phyloP scores from a whole-genome alignment of 2,329 filamentous ascomycete genomes.

The Dendrostoma leiphaemia region DNA sequence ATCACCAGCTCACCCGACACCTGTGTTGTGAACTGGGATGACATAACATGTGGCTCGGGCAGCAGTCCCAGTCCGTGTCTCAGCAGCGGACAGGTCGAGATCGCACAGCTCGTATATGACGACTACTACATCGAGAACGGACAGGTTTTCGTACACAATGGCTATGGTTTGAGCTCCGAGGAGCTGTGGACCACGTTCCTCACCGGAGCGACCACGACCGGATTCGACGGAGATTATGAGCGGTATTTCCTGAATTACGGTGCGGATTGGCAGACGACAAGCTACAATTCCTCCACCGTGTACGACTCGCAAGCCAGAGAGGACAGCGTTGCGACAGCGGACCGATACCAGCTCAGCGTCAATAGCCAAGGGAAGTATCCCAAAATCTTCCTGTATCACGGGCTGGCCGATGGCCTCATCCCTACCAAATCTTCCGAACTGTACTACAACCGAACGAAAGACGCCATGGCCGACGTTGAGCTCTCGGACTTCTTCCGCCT shows the following conservation, averaged over 20 bases:
- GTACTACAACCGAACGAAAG: constrained; percentile 31
- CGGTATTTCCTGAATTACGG: constrained; percentile 41
- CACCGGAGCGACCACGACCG: constrained; percentile 26
- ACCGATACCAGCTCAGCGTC: constrained; percentile 35
- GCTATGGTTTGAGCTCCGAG: constrained; percentile 48
- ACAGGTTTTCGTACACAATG: constrained; percentile 35
- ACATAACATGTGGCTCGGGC: constrained; percentile 12
- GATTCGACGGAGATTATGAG: constrained; percentile 33
- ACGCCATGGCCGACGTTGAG: constrained; percentile 24
- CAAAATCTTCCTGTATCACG: constrained; percentile 47
- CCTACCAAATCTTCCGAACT: constrained; percentile 33
- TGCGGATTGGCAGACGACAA: constrained; percentile 32
- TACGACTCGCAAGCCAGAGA: constrained; percentile 19
- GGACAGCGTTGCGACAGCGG: constrained; percentile 29
- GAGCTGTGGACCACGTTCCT: constrained; percentile 26
- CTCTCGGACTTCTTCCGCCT: constrained; percentile 43
- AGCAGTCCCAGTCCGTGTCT: constrained; percentile 28
- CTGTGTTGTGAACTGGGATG: constrained; percentile 39
- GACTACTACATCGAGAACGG: constrained; percentile 25
- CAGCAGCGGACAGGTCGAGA: constrained; percentile 31
- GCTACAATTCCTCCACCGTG: constrained; percentile 25
- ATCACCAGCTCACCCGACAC: constrained; percentile 45
- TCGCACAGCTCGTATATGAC: constrained; percentile 23
- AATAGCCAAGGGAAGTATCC: constrained; percentile 36
- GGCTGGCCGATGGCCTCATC: constrained; percentile 39